Percentiles rank a stretch among this genome's conserved stretches.
phyloP scores from a whole-genome alignment of 176 grass and related monocot genomes.

The Secale cereale region DNA sequence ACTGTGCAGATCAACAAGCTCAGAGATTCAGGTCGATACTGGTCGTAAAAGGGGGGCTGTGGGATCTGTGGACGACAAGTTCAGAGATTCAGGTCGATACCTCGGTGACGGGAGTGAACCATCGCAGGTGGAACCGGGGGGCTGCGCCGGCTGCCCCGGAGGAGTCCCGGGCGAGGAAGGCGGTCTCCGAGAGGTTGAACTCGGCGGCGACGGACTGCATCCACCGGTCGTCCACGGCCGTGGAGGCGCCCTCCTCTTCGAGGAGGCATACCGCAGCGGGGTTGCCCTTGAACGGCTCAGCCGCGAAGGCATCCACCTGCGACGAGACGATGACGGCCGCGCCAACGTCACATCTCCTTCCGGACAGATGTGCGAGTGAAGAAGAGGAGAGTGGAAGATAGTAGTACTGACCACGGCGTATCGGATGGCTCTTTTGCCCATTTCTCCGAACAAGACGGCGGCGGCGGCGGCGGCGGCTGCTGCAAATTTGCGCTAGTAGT shows the following conservation, averaged over 20 bases:
- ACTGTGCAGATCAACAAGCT: background rate
- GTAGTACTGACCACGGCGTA: conserved; percentile 43
- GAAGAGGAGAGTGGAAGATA: background rate
- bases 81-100: conserved; percentile 5
- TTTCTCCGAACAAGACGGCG: background rate
- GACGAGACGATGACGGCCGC: background rate
- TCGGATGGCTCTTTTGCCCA: conserved; percentile 26
- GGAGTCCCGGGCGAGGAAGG: conserved; percentile 39
- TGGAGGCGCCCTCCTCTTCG: conserved; percentile 14
- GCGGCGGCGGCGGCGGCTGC: too few relatives aligned
- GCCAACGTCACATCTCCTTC: background rate
- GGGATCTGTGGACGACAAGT: background rate
- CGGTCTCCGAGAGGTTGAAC: conserved; percentile 63
- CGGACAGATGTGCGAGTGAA: background rate
- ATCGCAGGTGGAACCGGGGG: conserved; percentile 55
- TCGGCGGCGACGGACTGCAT: conserved; percentile 71
- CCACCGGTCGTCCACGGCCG: conserved; percentile 43
- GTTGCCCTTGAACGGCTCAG: conserved; percentile 69
- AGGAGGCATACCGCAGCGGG: conserved; percentile 68
- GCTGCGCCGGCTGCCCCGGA: background rate
- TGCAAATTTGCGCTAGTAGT: too few relatives aligned
- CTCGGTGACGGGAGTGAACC: conserved; percentile 73
- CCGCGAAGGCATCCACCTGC: conserved; percentile 75
- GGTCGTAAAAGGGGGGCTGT: background rate
- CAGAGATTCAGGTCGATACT: background rate